Conservation (phyloP, 1,284 basidiomycete genomes). For the Boletellus dicymbophilus region DNA sequence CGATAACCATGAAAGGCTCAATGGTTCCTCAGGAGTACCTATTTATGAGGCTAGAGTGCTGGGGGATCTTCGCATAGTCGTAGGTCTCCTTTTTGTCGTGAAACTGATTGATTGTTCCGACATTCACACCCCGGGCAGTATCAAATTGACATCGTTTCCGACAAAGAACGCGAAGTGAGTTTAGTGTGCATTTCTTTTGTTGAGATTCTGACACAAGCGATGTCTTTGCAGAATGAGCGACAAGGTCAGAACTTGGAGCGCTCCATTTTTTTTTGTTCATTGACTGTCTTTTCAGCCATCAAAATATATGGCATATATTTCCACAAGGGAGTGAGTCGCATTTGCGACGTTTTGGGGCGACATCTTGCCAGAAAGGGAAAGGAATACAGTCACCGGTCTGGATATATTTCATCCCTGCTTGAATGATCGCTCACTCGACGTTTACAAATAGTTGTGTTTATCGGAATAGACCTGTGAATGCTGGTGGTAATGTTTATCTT, state of each 20-base stretch:
- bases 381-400: conserved; percentile 52
- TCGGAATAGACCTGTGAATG: conserved; percentile 39
- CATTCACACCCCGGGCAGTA: conserved; percentile 48
- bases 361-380: conserved; percentile 54
- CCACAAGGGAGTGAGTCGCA: conserved; percentile 55
- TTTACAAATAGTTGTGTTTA: conserved; percentile 43
- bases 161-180: conserved; percentile 50
- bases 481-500: conserved; percentile 44
- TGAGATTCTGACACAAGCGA: background rate
- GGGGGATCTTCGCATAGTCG: conserved; percentile 56
- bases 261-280: background rate
- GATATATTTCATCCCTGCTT: background rate
- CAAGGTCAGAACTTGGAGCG: conserved; percentile 43
- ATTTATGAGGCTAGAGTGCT: conserved; percentile 73
- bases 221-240: conserved; percentile 42
- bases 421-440: background rate
- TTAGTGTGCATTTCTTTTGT: background rate
- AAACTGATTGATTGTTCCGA: background rate
- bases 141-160: conserved; percentile 59
- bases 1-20: conserved; percentile 68
- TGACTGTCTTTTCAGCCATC: conserved; percentile 39
- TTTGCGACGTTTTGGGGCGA: conserved; percentile 58
- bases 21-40: conserved; percentile 48
- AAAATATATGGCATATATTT: conserved; percentile 64
- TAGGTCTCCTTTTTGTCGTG: conserved; percentile 33